Evolutionary conservation across 164 flowering plant genomes (phyloP), one percentile per base, ranked within the genome.

Genomic region (Vitis riparia): DNA sequence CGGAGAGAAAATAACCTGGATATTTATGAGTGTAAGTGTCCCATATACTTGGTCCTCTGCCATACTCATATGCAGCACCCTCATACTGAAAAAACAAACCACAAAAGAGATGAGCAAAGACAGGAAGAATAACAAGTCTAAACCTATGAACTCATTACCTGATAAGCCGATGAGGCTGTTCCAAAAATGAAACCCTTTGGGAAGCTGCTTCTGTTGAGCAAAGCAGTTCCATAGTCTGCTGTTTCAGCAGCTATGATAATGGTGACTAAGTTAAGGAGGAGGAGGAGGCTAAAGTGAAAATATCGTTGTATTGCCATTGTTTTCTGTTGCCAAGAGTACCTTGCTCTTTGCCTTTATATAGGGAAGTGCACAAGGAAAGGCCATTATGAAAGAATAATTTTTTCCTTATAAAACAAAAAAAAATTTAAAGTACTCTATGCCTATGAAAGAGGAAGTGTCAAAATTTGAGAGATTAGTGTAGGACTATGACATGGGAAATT

Each of bases 131-230:
- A 58, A 16, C 10, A 19, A 3, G 56, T 53, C 13, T 53, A 8
- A 53, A 53, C 7, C 44, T 32, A 32, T 32, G 44, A 32, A 32
- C 6, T 32, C 44, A 19, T 55, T 14, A 69, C 79, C 71, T 77
- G 79, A 37, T 72, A 77, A 60, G 79, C 5, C 0, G 79, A 19
- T 1, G 79, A 76, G 4, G 76, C 73, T 8, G 76, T 64, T 5
- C 79, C 76, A 14, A 72, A 77, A 19, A 77, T 47, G 55, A 77
- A 77, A 29, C 72, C 72, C 0, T 55, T 32, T 2, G 79, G 76
- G 32, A 77, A 76, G 16, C 65, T 62, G 30, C 63, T 62, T 52
- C 78, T 44, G 57, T 67, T 67, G 61, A 76, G 29, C 8, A 59
- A 49, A 19, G 57, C 59, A n/a, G 19, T 44, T 37, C 65, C 2